Percentiles rank a stretch among this genome's conserved stretches.
Evolutionary conservation across 768 basidiomycete genomes (phyloP).

Genomic region (Trichaptum fuscoviolaceum): DNA sequence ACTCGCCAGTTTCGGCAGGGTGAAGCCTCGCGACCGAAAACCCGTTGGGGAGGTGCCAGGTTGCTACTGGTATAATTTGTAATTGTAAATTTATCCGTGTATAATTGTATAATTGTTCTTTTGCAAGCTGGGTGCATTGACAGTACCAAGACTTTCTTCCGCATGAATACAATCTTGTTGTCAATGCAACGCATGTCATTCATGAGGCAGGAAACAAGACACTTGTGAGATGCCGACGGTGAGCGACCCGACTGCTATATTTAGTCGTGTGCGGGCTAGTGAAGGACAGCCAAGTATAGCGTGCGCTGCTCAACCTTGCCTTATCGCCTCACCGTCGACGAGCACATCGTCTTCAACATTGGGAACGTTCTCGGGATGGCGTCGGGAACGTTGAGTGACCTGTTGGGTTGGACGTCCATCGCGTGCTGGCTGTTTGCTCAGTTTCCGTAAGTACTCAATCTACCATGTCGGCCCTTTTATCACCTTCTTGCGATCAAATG

Average conservation of each 20-base stretch:
- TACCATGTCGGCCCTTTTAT: slow-evolving; percentile 1
- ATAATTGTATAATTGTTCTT: background rate
- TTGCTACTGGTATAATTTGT: background rate
- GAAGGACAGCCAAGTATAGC: background rate
- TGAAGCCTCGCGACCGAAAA: background rate
- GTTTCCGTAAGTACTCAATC: slow-evolving; percentile 61
- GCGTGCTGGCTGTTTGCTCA: slow-evolving; percentile 82
- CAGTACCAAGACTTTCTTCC: background rate
- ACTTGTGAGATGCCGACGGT: background rate
- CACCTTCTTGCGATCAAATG: slow-evolving; percentile 8
- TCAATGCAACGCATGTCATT: background rate
- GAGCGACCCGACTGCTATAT: background rate
- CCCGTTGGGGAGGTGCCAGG: background rate
- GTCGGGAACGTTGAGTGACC: slow-evolving; percentile 42
- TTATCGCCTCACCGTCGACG: background rate
- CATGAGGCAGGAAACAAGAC: background rate
- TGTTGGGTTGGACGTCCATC: slow-evolving; percentile 69
- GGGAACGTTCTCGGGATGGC: slow-evolving; percentile 19
- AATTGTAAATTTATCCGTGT: background rate
- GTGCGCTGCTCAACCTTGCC: background rate
- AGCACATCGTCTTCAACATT: slow-evolving; percentile 13
- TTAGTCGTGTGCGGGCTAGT: background rate
- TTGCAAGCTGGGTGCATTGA: background rate
- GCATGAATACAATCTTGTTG: background rate
- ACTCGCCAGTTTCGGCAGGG: background rate